Conservation (phyloP, 345 rosid genomes). For the Melaleuca quinquenervia region DNA sequence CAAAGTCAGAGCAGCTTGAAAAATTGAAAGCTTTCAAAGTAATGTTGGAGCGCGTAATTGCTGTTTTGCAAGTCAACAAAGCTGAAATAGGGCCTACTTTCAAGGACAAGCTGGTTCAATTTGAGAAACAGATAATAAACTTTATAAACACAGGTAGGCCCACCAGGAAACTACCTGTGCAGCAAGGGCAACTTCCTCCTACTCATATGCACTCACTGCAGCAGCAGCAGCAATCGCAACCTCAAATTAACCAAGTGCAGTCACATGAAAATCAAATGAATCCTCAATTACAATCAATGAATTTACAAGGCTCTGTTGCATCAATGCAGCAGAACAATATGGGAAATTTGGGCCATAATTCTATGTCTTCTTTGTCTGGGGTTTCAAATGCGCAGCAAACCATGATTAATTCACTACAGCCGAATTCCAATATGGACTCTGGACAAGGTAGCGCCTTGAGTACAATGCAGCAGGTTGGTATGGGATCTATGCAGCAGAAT, state of each 20-base stretch:
- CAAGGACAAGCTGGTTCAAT: slow-evolving; percentile 59
- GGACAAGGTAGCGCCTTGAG: slow-evolving; percentile 59
- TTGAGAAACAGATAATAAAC: slow-evolving; percentile 68
- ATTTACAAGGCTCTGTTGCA: slow-evolving; percentile 42
- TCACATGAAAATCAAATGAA: slow-evolving; percentile 65
- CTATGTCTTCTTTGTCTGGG: slow-evolving; percentile 58
- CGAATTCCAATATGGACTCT: slow-evolving; percentile 48
- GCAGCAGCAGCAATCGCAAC: slow-evolving; percentile 40
- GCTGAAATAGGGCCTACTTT: slow-evolving; percentile 22
- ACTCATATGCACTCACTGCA: slow-evolving; percentile 37
- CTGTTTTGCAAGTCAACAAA: slow-evolving; percentile 47
- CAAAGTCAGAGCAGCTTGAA: slow-evolving; percentile 64
- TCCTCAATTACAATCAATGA: slow-evolving; percentile 60
- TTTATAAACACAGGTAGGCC: slow-evolving; percentile 49
- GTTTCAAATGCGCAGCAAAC: slow-evolving; percentile 52
- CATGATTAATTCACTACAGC: slow-evolving; percentile 54
- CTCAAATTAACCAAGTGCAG: slow-evolving; percentile 46
- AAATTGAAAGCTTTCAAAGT: slow-evolving; percentile 47
- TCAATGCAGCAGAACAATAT: slow-evolving; percentile 50
- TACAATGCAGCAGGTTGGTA: slow-evolving; percentile 52
- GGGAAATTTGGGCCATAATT: slow-evolving; percentile 58
- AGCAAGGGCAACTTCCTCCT: slow-evolving; percentile 63
- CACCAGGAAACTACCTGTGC: slow-evolving; percentile 36
- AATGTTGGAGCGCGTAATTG: slow-evolving; percentile 59
- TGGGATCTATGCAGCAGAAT: slow-evolving; percentile 67